Evolutionary conservation across 495 filamentous ascomycete genomes (phyloP), one percentile per base, ranked within the genome.

Genomic region (Penicillium alfredii): DNA sequence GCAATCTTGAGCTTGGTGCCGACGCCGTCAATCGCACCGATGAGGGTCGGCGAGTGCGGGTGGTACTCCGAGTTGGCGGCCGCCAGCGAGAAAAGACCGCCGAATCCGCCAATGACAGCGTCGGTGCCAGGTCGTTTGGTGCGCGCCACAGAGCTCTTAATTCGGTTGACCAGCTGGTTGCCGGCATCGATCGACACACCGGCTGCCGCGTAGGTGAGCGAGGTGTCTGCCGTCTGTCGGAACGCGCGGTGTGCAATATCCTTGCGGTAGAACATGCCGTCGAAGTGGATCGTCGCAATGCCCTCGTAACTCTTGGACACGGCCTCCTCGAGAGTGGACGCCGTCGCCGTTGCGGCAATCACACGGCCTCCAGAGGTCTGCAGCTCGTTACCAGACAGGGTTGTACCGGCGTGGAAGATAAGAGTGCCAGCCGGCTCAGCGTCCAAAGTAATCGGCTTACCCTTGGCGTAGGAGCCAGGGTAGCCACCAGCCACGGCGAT

Each of bases 1-100:
- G 92, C 93, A 48, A 97, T 84, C 68, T 88, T 90, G 43, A 96
- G 80, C 67, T 97, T 97, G 18, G 92, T 98, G 25, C 92, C 92
- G 11, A 98, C 86, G 35, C 92, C 92, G 58, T 98, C 93, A 43
- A 95, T 96, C 26, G 85, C 89, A 26, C 83, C 82, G 19, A 97
- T 84, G 26, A 96, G 64, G 17, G 84, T 81, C 2, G 92, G 89
- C 0, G 82, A 73, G 33, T 74, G 61, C 4, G 72, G 64, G 58
- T 69, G 62, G 62, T 86, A 94, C 29, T 85, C 80, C 3, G 63
- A 46, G 53, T 64, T 66, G 20, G 88, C 88, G 19, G 74, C 76
- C 6, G 76, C 62, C 6, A 97, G 75, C 53, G 93, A 83, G 42
- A 97, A 82, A 45, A 84, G 76, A 21, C 93, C 92, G 16, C 93